phyloP scores from a whole-genome alignment of 345 rosid genomes.

The Cochlearia excelsa region DNA sequence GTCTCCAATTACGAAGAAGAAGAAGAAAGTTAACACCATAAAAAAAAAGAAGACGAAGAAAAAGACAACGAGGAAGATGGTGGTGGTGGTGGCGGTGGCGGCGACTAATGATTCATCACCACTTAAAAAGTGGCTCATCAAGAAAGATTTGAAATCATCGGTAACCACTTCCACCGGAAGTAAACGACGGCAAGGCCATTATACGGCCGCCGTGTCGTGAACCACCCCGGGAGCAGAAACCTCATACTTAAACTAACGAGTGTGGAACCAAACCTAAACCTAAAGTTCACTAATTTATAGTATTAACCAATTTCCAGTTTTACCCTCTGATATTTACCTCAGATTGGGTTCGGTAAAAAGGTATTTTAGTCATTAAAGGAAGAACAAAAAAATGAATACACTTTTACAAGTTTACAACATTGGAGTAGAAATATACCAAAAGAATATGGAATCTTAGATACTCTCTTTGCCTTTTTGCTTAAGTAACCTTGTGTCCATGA shows the following conservation, averaged over 20 bases:
- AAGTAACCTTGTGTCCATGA: constrained; percentile 39
- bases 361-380: constrained; percentile 10
- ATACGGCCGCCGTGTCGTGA: constrained; percentile 7
- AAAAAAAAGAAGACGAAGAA: not conserved
- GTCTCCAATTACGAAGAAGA: constrained; percentile 36
- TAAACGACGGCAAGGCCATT: constrained; percentile 7
- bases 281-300: constrained; percentile 12
- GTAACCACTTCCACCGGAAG: constrained; percentile 38
- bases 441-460: constrained; percentile 33
- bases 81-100: not conserved
- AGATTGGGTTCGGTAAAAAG: not conserved
- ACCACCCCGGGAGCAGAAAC: constrained; percentile 39
- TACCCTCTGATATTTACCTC: constrained; percentile 17
- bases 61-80: not conserved
- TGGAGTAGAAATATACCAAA: not conserved
- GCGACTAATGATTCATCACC: constrained; percentile 30
- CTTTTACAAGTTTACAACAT: constrained; percentile 6
- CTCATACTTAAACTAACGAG: constrained; percentile 46
- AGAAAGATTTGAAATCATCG: constrained; percentile 32
- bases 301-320: constrained; percentile 19
- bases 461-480: constrained; percentile 47
- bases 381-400: not conserved
- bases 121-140: constrained; percentile 13
- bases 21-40: constrained; percentile 2
- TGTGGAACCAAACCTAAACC: constrained; percentile 4